phyloP scores from a whole-genome alignment of 2,329 filamentous ascomycete species.

The Penicillium sp. region DNA sequence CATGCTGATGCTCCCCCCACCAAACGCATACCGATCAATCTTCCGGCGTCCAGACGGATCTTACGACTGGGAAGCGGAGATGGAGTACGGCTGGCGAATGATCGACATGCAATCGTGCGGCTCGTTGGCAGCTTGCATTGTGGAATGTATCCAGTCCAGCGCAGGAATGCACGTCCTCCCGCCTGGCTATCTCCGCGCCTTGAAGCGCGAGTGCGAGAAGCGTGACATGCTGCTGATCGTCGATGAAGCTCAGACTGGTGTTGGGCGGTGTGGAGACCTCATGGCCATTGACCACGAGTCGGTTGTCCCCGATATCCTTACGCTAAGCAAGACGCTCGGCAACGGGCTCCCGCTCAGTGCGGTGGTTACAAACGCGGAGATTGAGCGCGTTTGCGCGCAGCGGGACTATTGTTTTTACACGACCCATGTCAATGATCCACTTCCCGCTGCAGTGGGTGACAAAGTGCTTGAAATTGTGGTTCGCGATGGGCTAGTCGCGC shows the following conservation, averaged over 20 bases:
- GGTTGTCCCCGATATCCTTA: constrained; percentile 59
- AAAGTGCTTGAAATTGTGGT: constrained; percentile 65
- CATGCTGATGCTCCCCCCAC: constrained; percentile 58
- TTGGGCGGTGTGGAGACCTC: constrained; percentile 58
- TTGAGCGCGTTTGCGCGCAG: constrained; percentile 52
- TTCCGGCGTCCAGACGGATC: constrained; percentile 61
- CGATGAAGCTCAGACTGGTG: constrained; percentile 62
- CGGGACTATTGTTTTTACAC: constrained; percentile 60
- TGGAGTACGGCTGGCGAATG: constrained; percentile 63
- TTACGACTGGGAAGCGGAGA: constrained; percentile 66
- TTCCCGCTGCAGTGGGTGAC: constrained; percentile 60
- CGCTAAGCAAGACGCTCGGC: constrained; percentile 62
- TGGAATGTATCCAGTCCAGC: constrained; percentile 61
- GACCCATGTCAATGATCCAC: constrained; percentile 63
- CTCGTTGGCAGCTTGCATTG: constrained; percentile 63
- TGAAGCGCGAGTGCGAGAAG: constrained; percentile 57
- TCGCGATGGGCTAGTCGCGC: constrained; percentile 54
- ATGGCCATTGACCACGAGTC: constrained; percentile 58
- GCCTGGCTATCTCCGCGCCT: constrained; percentile 56
- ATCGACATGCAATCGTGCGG: constrained; percentile 62
- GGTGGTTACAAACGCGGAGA: constrained; percentile 56
- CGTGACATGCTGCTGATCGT: constrained; percentile 60
- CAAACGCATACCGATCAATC: constrained; percentile 62
- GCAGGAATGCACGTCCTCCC: constrained; percentile 64
- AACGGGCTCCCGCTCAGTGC: constrained; percentile 61